Evolutionary conservation across 345 rosid genomes (phyloP).

Genomic region (Arabidopsis suecica): DNA sequence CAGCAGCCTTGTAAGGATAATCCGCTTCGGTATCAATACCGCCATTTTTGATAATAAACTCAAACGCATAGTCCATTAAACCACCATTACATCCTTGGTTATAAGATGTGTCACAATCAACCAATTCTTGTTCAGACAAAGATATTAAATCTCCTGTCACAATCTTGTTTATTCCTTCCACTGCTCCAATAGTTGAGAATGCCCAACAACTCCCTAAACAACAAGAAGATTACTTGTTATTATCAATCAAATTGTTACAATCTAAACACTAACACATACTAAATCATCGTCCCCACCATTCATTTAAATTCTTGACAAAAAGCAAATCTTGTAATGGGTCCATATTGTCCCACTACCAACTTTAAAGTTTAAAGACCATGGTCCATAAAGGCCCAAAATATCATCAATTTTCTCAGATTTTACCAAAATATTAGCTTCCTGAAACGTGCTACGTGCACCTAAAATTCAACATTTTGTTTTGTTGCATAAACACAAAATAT

Average conservation of each 20-base stretch:
- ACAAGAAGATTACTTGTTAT: constrained; percentile 16
- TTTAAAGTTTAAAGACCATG: not conserved
- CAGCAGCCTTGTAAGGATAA: constrained; percentile 74
- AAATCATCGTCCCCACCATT: constrained; percentile 2
- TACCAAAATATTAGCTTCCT: not conserved
- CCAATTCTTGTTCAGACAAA: constrained; percentile 91
- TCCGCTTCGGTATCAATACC: constrained; percentile 86
- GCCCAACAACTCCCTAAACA: constrained; percentile 97
- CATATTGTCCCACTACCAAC: constrained; percentile 16
- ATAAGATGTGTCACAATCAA: constrained; percentile 78
- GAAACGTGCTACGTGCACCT: too few species aligned
- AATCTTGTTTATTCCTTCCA: constrained; percentile 91
- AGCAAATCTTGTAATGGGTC: constrained; percentile 24
- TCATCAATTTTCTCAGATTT: not conserved
- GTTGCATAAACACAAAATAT: not conserved
- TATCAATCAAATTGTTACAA: not conserved
- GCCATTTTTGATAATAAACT: constrained; percentile 87
- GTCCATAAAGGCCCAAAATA: not conserved
- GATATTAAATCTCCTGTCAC: constrained; percentile 75
- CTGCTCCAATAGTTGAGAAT: constrained; percentile 83
- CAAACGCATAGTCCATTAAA: constrained; percentile 88
- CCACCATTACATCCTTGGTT: constrained; percentile 95
- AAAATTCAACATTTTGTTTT: too few species aligned
- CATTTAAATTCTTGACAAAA: constrained; percentile 9
- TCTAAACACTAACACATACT: not conserved